Base-by-base conservation (phyloP, 805 yeast species). In the Isabelozyma gotoi region DNA sequence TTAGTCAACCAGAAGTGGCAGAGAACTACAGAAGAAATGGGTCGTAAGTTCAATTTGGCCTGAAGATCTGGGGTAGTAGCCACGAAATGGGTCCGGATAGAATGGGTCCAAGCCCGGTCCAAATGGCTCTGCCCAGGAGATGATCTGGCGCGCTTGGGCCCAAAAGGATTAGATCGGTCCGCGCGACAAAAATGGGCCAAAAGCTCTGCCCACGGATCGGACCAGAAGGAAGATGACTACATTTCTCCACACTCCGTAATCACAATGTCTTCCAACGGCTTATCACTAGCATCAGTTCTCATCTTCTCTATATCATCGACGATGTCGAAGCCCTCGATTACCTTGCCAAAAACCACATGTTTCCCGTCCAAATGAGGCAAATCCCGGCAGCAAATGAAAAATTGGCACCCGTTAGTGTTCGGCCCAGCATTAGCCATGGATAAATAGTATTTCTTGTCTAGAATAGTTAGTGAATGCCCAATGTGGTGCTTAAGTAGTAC, bases 281-380 rank as follows among this genome's bases (percentile, higher is more conserved):
- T 36, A 18, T 44, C 43, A 15, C 32, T 29, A 6, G 47, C 43
- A 14, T 46, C 39, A 1, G 45, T 53, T 2, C 39, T 14, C 29
- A 32, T 16, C n/a, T 11, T 12, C 16, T 52, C 57, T 17, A 60
- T 42, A 2, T 19, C 19, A n/a, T 85, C 84, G 68, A 91, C 88
- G 56, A 88, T 73, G 59, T 90, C 96, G 63, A 75, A 68, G 56
- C 97, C 97, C 48, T 86, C 95, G 50, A 76, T 64, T 51, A 89
- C 89, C 74, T 90, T 96, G 61, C 97, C 97, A 61, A 91, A 91
- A 48, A 91, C 97, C 62, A 88, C 96, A 78, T 90, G 96, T 73
- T 85, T 84, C 51, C 96, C 96, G 62, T 90, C 95, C 68, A 91
- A 80, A 89, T 94, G 88, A 48, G 94, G 85, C 54, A 84, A 77